Percentiles rank a stretch among this genome's conserved stretches.
These are phyloP conservation scores for Psophocarpus tetragonolobus DNA, from an alignment of 306 rosid genomes.

Conservation along the genomic window DNA sequence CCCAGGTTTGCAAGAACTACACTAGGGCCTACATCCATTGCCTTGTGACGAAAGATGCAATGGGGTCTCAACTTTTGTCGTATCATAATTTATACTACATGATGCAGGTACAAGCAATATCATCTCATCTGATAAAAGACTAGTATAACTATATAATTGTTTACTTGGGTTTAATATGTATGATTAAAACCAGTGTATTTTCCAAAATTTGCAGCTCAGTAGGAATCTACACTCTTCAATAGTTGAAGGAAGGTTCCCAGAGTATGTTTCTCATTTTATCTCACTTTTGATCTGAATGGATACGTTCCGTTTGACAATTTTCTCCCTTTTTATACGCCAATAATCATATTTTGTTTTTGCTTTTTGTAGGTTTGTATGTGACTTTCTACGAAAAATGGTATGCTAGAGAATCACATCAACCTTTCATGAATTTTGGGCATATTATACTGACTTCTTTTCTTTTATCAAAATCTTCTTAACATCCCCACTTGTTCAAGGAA, in stretches of 20 bases:
- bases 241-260: conserved; percentile 73
- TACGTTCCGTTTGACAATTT: conserved; percentile 5
- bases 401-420: neutral
- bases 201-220: conserved; percentile 73
- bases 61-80: conserved; percentile 98
- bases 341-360: neutral
- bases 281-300: conserved; percentile 8
- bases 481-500: neutral
- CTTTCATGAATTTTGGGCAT: conserved; percentile 24
- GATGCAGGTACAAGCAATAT: conserved; percentile 65
- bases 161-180: conserved; percentile 3
- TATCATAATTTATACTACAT: conserved; percentile 90
- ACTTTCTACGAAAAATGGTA: conserved; percentile 86
- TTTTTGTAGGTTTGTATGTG: conserved; percentile 79
- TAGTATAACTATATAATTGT: neutral
- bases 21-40: conserved; percentile 91
- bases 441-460: neutral
- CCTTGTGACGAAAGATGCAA: conserved; percentile 94
- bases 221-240: conserved; percentile 83
- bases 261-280: conserved; percentile 56
- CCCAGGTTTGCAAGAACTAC: conserved; percentile 89
- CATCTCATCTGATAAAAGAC: conserved; percentile 23
- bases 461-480: neutral
- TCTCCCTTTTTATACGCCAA: conserved; percentile 26
- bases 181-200: conserved; percentile 11